Percentiles rank a stretch among this genome's conserved stretches.
These are phyloP conservation scores for Colletotrichum echinochloae DNA, from an alignment of 2,329 filamentous ascomycete genomes.

Conservation along the genomic window DNA sequence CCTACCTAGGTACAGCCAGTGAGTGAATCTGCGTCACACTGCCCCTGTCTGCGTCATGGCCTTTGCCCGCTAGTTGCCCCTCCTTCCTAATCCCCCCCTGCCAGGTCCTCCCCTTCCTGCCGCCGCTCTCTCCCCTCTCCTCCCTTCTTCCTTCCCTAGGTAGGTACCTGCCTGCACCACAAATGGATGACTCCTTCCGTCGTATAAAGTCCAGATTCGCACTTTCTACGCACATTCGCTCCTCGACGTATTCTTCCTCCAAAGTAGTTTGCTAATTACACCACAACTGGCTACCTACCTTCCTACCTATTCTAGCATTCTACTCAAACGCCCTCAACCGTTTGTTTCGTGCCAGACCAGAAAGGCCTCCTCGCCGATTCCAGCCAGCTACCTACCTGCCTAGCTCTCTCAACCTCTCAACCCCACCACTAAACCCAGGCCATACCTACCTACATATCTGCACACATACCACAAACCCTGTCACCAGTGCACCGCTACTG, in stretches of 20 bases:
- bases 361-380: neutral
- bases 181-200: constrained; percentile 23
- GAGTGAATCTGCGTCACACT: constrained; percentile 39
- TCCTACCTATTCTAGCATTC: neutral
- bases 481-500: constrained; percentile 15
- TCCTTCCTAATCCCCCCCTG: constrained; percentile 42
- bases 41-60: constrained; percentile 40
- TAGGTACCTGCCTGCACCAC: no score
- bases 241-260: neutral
- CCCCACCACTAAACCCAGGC: constrained; percentile 30
- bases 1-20: no score
- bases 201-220: constrained; percentile 32
- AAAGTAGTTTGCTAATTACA: no score
- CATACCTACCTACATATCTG: constrained; percentile 7
- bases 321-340: constrained; percentile 1
- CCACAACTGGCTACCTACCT: neutral
- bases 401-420: constrained; percentile 13
- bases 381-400: no score
- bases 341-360: neutral
- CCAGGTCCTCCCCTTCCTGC: constrained; percentile 42
- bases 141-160: neutral
- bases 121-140: neutral
- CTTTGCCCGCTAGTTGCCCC: constrained; percentile 37
- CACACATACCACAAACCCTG: constrained; percentile 20
- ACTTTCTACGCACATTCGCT: neutral